Evolutionary conservation across 2,329 filamentous ascomycete species (phyloP), one percentile per base, ranked within the genome.

Genomic region (Arthrobotrys megalospora): DNA sequence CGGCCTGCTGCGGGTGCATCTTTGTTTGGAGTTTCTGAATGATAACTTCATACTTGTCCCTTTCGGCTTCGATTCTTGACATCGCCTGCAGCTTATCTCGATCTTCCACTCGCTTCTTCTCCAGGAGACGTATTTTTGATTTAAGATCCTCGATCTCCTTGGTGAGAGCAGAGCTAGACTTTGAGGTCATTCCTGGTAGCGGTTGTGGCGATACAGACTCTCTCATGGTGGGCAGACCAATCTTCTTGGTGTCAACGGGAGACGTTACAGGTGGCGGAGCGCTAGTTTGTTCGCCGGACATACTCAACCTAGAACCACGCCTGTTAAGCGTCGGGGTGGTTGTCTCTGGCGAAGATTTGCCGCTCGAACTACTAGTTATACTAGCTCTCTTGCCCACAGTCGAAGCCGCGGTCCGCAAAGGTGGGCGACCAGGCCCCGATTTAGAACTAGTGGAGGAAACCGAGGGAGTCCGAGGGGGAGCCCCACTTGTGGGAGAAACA

Each of bases 91-190:
- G 84, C 83, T 93, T 93, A 81, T 97, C 94, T 19, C 93, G 89
- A 82, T 97, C 93, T 80, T 98, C 95, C 11, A 88, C 83, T 71
- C 93, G 88, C 84, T 97, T 97, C 81, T 95, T 93, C 83, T 99
- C 94, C 81, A 98, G 87, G 2, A 97, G 88, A 67, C 91, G 90
- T 1, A 98, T 86, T 83, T 97, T 97, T 0, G 93, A 91, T 83
- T 97, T 94, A 14, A 97, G 86, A 80, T 97, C 93, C 81, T 97
- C 94, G 19, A 95, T 90, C 82, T 96, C 92, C 79, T 91, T 88
- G 21, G 85, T 87, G 1, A 88, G 85, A 0, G 88, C 86, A 6
- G 88, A 84, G 72, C 75, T 78, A 12, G 75, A 78, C 16, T 78
- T 78, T 12, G 75, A 77, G n/a, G 66, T 68, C 67, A 78, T 72